These are phyloP conservation scores for Tolypocladium album DNA, from an alignment of 2,329 filamentous ascomycete genomes.

Conservation along the genomic window DNA sequence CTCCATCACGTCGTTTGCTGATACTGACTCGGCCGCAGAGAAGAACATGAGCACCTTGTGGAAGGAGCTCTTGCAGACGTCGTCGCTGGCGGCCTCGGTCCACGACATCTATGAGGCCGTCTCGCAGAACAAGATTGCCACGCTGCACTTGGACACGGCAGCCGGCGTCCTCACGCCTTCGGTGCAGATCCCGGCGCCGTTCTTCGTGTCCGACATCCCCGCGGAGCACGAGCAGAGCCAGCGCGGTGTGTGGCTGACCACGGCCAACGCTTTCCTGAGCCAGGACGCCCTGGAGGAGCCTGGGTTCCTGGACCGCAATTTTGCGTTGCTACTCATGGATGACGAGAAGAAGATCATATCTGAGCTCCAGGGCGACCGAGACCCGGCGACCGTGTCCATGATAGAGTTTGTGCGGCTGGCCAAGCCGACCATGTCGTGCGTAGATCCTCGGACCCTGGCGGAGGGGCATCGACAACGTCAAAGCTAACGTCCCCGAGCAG, in stretches of 20 bases:
- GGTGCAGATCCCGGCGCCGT: conserved; percentile 53
- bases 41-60: conserved; percentile 57
- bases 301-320: conserved; percentile 70
- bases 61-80: conserved; percentile 59
- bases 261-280: conserved; percentile 63
- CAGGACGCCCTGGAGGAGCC: conserved; percentile 59
- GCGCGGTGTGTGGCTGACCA: conserved; percentile 76
- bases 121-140: conserved; percentile 76
- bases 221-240: conserved; percentile 57
- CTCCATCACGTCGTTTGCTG: neutral
- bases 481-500: conserved; percentile 12
- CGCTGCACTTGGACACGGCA: conserved; percentile 60
- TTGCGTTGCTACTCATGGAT: conserved; percentile 73
- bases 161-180: conserved; percentile 49
- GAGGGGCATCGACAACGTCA: neutral
- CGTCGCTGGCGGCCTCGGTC: conserved; percentile 72
- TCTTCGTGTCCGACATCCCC: conserved; percentile 64
- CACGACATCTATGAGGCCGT: conserved; percentile 74
- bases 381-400: conserved; percentile 65
- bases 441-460: conserved; percentile 4
- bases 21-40: conserved; percentile 18
- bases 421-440: conserved; percentile 54
- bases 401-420: conserved; percentile 72
- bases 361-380: conserved; percentile 66
- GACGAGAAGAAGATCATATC: conserved; percentile 66